Base-by-base conservation (phyloP, 139 green algal genomes). In the Haematococcus sp. region DNA sequence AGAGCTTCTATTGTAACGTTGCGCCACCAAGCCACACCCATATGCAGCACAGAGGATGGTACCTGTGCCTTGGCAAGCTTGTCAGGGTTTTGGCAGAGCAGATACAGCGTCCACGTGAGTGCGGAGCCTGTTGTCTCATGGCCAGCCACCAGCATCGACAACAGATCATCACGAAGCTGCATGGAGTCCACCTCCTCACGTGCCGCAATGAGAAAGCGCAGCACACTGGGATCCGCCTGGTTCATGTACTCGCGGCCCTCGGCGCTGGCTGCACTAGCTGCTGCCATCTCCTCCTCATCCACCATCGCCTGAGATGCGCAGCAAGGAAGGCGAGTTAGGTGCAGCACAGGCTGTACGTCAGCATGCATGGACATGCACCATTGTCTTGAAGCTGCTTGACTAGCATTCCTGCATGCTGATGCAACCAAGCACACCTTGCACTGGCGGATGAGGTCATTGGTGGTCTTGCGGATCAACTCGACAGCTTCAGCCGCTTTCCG, bases 91-190 rank as follows among this genome's bases (percentile, higher is more conserved):
- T 93, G 70, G 0, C 87, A 88, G 64, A 99, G 88, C 64, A 98
- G 79, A 84, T 98, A 97, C 34, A 97, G 73, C 5, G 95, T 98
- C 96, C 96, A 99, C 0, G 96, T 99, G 11, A 99, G 91, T 43
- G 91, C 96, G 16, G 83, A 94, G 69, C 84, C 96, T 1, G 96
- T 99, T n/a, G 96, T 99, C 80, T 99, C 96, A 71, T 99, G 96
- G 4, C 96, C 96, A 22, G 96, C 96, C 68, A 99, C 96, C 73
- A 99, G 87, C 94, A 99, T 98, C 35, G 88, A 95, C 74, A 99
- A 88, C 86, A 99, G 87, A 81, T 99, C 96, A 82, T 99, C 96
- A 1, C 96, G 82, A 77, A 99, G 80, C 86, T 99, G 95, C 59
- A 66, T 44, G 4, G 28, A 75, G 31, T 84, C 81, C 34, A 96